Percentiles rank a stretch among this genome's conserved stretches.
phyloP scores from a whole-genome alignment of 1,139 yeast genomes.

The Blastobotrys elegans region DNA sequence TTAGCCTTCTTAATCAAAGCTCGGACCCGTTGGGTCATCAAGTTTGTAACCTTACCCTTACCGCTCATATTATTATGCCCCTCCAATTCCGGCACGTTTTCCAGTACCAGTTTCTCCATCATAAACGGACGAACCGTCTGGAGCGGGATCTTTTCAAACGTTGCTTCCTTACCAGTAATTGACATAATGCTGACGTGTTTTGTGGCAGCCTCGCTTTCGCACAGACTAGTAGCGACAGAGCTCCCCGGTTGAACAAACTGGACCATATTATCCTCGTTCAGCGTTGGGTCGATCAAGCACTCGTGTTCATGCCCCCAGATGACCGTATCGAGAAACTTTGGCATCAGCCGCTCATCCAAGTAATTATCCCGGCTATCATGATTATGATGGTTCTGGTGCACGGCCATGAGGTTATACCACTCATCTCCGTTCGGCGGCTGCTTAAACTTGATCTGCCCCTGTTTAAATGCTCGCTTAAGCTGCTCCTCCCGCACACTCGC shows the following conservation, averaged over 20 bases:
- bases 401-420: slow-evolving; percentile 82
- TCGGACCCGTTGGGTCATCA: slow-evolving; percentile 60
- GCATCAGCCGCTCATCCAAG: slow-evolving; percentile 79
- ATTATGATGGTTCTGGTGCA: slow-evolving; percentile 85
- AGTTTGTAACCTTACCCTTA: slow-evolving; percentile 56
- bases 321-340: slow-evolving; percentile 72
- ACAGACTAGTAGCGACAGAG: slow-evolving; percentile 84
- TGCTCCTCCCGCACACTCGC: slow-evolving; percentile 89
- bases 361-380: slow-evolving; percentile 70
- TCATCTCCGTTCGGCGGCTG: slow-evolving; percentile 55
- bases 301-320: slow-evolving; percentile 99
- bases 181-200: slow-evolving; percentile 72
- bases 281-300: slow-evolving; percentile 67
- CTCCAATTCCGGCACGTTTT: slow-evolving; percentile 35
- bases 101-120: slow-evolving; percentile 58
- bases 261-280: slow-evolving; percentile 58
- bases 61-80: slow-evolving; percentile 48
- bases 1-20: slow-evolving; percentile 57
- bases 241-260: slow-evolving; percentile 91
- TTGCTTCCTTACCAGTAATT: slow-evolving; percentile 54
- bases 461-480: slow-evolving; percentile 72
- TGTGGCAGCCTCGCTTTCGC: slow-evolving; percentile 75
- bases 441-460: slow-evolving; percentile 72
- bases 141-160: slow-evolving; percentile 60
- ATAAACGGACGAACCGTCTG: slow-evolving; percentile 79